Base-by-base conservation (phyloP, 2,329 filamentous ascomycete species). In the Cladosporium velox region DNA sequence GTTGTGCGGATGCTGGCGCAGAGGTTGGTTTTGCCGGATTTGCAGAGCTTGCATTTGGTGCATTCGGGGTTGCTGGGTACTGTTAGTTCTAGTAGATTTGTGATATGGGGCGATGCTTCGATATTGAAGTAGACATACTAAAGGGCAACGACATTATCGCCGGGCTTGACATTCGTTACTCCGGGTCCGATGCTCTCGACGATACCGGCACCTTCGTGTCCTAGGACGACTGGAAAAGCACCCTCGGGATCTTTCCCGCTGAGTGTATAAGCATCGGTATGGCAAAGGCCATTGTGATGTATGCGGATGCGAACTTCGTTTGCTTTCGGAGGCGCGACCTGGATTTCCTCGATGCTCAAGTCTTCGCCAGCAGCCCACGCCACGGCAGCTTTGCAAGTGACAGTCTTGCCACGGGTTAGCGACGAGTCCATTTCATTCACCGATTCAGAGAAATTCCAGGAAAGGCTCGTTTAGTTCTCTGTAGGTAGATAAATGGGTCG, bases 1-100 rank as follows among this genome's bases (percentile, higher is more conserved):
- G 93, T 97, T 49, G 91, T 91, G 74, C 93, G 89, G 80, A 97
- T 97, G 88, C 97, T 97, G 79, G 93, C 93, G 83, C 93, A 97
- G 65, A 97, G 90, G 82, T 97, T 96, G 75, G 93, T 97, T 88
- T 97, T 97, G 82, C 93, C 93, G 44, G 93, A 97, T 82, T 91
- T 93, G 89, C 93, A 97, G 86, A 97, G 97, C 84, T 97, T 97
- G 88, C 93, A 97, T 81, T 97, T 30, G 28, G 93, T 72, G 84
- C 93, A 97, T 83, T 97, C 93, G 69, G 93, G 93, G 61, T 93
- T 97, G 84, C 92, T 95, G 74, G 74, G 59, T 61, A 12, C 14
- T 26, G 26, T 64, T 24, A 64, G 61, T 28, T 10, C 14, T 12
- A 30, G 60, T 8, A 24, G 18, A 2, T 44, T 18, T n/a, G 2